These are phyloP conservation scores for Colletotrichum sp. DNA, from an alignment of 2,329 filamentous ascomycete genomes.

Conservation along the genomic window DNA sequence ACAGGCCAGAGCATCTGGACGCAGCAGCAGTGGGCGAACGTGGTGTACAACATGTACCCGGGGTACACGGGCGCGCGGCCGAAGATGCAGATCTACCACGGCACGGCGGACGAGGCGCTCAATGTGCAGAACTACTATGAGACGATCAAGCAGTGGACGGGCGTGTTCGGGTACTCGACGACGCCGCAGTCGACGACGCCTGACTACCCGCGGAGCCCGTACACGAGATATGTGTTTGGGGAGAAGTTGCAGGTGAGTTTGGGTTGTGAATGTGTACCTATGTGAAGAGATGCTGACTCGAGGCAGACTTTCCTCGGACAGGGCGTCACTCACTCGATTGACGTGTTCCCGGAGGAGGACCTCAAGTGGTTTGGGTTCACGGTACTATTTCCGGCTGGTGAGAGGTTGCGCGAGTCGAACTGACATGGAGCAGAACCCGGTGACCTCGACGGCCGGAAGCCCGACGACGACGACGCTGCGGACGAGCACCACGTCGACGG, in stretches of 20 bases:
- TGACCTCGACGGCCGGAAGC: background rate
- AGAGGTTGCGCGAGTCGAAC: background rate
- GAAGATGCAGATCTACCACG: slow-evolving; percentile 65
- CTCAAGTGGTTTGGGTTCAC: slow-evolving; percentile 21
- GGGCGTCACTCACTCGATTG: slow-evolving; percentile 18
- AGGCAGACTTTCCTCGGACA: slow-evolving; percentile 14
- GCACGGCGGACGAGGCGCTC: slow-evolving; percentile 53
- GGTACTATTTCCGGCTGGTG: background rate
- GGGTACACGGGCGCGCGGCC: slow-evolving; percentile 54
- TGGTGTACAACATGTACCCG: slow-evolving; percentile 53
- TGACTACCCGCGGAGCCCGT: slow-evolving; percentile 41
- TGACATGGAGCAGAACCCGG: background rate
- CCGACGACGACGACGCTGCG: slow-evolving; percentile 6
- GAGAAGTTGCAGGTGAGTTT: slow-evolving; percentile 29
- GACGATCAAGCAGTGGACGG: slow-evolving; percentile 61
- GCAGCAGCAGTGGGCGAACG: slow-evolving; percentile 44
- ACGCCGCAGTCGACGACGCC: slow-evolving; percentile 32
- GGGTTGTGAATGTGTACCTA: background rate
- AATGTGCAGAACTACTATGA: slow-evolving; percentile 61
- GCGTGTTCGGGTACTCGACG: slow-evolving; percentile 48
- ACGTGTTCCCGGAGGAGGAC: slow-evolving; percentile 19
- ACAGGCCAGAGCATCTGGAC: slow-evolving; percentile 50
- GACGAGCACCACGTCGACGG: background rate
- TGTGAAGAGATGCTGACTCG: background rate
- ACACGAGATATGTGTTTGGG: slow-evolving; percentile 44